Base-by-base conservation (phyloP, 768 basidiomycete genomes). In the Macrolepiota dolichaula region DNA sequence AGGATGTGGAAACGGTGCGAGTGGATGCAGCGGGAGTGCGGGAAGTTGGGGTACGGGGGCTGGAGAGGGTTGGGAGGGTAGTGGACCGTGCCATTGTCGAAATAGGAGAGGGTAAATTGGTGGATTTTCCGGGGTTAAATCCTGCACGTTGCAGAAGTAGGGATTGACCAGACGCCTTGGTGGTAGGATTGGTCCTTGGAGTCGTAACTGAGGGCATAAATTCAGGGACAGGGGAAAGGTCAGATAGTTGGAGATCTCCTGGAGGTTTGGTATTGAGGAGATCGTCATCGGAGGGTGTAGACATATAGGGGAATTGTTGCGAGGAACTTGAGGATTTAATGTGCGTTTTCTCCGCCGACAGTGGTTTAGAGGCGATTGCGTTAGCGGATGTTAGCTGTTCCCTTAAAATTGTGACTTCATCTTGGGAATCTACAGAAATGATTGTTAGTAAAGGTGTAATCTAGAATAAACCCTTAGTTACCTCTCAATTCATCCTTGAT, bases 401-500 rank as follows among this genome's bases (percentile, higher is more conserved):
- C 71, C 84, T 88, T 59, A 96, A 77, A 56, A 95, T 91, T 19
- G 86, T 83, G 27, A 94, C 83, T 73, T 97, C 95, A 54, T 87
- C 88, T 63, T 86, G 90, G 57, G 92, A 85, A 76, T 96, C 95
- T 96, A 66, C 35, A 51, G 50, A 49, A 38, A 62, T 29, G 35
- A 51, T 51, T 70, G 62, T 52, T 53, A 53, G 50, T 15, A 73
- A 55, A 61, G 47, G 42, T 38, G 32, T 15, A 37, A 44, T 53
- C 58, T 42, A 52, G n/a, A 27, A 50, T 35, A 53, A 19, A n/a
- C 61, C 51, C 10, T 52, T 50, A 66, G 79, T 62, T 65, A 92
- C 96, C 96, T 85, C 95, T 80, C 44, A 98, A 76, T 70, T 98
- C 96, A 68, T 98, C 97, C 72, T 87, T 94, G 62, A 96, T 71